A percentile compares a stretch with the other conserved stretches of the same genome.
Evolutionary conservation across 805 yeast genomes (phyloP).

Genomic region (Candida fluviatilis): DNA sequence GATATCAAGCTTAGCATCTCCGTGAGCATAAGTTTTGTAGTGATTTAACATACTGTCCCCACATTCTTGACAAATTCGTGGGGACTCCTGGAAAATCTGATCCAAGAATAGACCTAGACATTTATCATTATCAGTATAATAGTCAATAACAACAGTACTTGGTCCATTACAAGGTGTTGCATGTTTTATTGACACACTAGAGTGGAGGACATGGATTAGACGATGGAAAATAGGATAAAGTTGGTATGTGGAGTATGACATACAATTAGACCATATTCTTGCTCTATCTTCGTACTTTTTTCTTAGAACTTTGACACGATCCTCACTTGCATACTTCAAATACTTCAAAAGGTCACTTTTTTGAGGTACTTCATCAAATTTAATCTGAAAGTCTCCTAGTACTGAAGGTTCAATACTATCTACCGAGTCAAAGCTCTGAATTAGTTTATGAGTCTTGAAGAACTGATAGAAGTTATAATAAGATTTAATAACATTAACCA

Average conservation of each 20-base stretch:
- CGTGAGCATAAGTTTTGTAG: constrained; percentile 84
- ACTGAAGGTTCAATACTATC: constrained; percentile 23
- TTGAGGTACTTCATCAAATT: constrained; percentile 34
- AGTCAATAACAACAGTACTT: constrained; percentile 75
- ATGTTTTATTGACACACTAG: constrained; percentile 76
- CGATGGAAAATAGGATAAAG: constrained; percentile 58
- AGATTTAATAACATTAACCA: constrained; percentile 50
- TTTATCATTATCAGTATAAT: constrained; percentile 85
- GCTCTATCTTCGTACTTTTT: constrained; percentile 44
- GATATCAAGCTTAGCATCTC: constrained; percentile 76
- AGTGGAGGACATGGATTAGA: constrained; percentile 70
- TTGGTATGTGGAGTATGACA: constrained; percentile 34
- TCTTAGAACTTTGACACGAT: constrained; percentile 40
- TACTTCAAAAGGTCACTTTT: constrained; percentile 32
- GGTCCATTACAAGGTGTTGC: constrained; percentile 96
- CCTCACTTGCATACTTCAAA: constrained; percentile 31
- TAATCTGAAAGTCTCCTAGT: constrained; percentile 22
- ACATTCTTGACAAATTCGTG: constrained; percentile 74
- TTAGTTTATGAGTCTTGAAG: constrained; percentile 15
- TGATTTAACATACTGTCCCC: constrained; percentile 69
- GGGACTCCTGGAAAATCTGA: constrained; percentile 64
- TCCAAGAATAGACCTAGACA: constrained; percentile 88
- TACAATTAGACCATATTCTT: constrained; percentile 45
- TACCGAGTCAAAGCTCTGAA: constrained; percentile 18
- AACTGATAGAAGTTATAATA: constrained; percentile 35